Evolutionary conservation across 2,329 filamentous ascomycete species (phyloP), one percentile per base, ranked within the genome.

Genomic region (Samsoniella hepiali): DNA sequence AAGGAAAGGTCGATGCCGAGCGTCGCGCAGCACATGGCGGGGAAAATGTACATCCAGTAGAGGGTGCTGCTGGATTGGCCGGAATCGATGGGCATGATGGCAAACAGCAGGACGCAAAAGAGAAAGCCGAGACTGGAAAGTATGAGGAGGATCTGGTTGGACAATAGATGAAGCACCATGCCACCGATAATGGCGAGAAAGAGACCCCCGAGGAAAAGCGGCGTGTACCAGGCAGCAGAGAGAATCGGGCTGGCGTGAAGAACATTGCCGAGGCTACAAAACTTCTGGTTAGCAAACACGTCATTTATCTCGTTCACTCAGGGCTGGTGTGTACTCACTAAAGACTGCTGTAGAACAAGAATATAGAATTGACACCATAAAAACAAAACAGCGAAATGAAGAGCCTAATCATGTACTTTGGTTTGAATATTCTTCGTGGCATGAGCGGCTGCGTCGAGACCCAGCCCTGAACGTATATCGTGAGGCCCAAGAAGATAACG

Each of bases 391-490:
- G 73, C 1, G 81, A 78, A 5, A 84, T 64, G 5, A 80, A 74
- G 7, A 88, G 74, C 2, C 82, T 76, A 36, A 77, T 79, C 81
- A 89, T 86, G 38, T 81, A 82, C 55, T 82, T 82, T 15, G 86
- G 81, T 27, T 76, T 72, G 72, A 91, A 90, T 36, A 91, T 76
- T 17, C 86, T 84, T 1, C 79, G 77, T 0, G 88, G 88, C 0
- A 91, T 74, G 1, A 91, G 74, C 0, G 89, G 88, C 55, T 84
- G 78, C 22, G 76, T 72, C 4, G 86, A 84, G 2, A 88, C 78
- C 78, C 81, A 85, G 1, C 81, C 82, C 75, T 91, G 88, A 13
- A 90, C 77, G 66, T 88, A 91, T 47, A 84, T 77, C 9, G 87
- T 84, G 0, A 72, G 72, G 0, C 74, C 71, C 0, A 91, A 73